Percentiles rank a stretch among this genome's conserved stretches.
phyloP scores from a whole-genome alignment of 2,329 filamentous ascomycete genomes.

The Trichophyton benhamiae region DNA sequence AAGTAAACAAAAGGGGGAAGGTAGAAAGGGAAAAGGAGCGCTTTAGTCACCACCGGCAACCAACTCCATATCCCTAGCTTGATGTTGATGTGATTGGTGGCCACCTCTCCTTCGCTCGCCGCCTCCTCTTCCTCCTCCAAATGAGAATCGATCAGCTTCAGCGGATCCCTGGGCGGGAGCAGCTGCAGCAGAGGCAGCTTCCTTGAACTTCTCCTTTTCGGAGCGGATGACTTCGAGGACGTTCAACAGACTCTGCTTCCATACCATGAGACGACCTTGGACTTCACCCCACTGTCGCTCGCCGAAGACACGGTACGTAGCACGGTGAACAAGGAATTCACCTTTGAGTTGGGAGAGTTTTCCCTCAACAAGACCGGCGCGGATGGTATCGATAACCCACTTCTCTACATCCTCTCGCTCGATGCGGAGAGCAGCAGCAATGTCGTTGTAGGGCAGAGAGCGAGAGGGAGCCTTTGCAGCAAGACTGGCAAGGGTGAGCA shows the following conservation, averaged over 20 bases:
- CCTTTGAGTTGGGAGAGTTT: constrained; percentile 87
- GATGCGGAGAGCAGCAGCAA: constrained; percentile 74
- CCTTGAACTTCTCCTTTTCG: constrained; percentile 69
- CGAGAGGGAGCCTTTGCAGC: constrained; percentile 72
- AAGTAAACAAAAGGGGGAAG: not conserved
- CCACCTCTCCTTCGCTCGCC: constrained; percentile 25
- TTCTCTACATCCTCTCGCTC: constrained; percentile 77
- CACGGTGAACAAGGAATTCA: constrained; percentile 89
- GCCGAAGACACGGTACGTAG: constrained; percentile 91
- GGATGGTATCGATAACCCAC: constrained; percentile 98
- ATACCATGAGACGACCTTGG: constrained; percentile 77
- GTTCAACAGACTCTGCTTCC: constrained; percentile 67
- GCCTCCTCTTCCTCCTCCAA: constrained; percentile 20
- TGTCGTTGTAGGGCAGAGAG: constrained; percentile 76
- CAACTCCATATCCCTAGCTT: constrained; percentile 27
- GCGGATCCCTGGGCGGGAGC: constrained; percentile 19
- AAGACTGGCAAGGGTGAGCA: constrained; percentile 82
- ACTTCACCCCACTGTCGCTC: constrained; percentile 98
- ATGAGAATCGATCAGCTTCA: constrained; percentile 19
- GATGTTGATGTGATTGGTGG: constrained; percentile 17
- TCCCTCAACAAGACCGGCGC: constrained; percentile 87
- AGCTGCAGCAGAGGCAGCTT: constrained; percentile 54
- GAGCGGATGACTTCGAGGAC: constrained; percentile 66
- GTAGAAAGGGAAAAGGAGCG: not conserved
- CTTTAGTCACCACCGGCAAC: constrained; percentile 22